Percentiles rank a stretch among this genome's conserved stretches.
Evolutionary conservation across 345 rosid genomes (phyloP).

Genomic region (Reutealis trisperma): DNA sequence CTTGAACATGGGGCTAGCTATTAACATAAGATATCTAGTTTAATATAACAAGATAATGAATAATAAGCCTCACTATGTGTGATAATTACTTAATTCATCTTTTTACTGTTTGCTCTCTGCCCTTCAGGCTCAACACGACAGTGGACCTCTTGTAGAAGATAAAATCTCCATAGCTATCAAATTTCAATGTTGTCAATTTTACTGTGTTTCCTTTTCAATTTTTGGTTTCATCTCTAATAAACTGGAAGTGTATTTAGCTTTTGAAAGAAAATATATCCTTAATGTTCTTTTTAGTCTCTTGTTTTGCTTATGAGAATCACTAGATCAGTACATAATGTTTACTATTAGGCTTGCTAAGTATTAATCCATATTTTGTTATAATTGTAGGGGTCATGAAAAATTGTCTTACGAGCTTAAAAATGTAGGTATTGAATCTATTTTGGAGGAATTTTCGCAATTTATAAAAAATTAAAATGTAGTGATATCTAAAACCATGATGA

Average conservation of each 20-base stretch:
- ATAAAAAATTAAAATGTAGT: too few relatives aligned
- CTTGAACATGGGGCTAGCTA: not conserved
- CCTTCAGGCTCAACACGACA: not conserved
- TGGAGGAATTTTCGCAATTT: too few relatives aligned
- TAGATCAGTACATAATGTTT: not conserved
- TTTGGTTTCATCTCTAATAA: slow-evolving; percentile 4
- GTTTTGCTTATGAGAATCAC: not conserved
- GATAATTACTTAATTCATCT: not conserved
- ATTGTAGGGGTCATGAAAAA: not conserved
- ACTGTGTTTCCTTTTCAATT: not conserved
- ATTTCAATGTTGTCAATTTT: slow-evolving; percentile 11
- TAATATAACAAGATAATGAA: not conserved
- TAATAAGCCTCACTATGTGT: not conserved
- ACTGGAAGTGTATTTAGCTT: not conserved
- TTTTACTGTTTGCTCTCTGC: not conserved
- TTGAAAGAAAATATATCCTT: not conserved
- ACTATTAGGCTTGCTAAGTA: not conserved
- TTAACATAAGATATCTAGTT: not conserved
- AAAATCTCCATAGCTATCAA: not conserved
- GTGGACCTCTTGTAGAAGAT: not conserved
- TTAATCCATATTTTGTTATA: not conserved
- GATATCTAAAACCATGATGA: too few relatives aligned
- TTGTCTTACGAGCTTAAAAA: too few relatives aligned
- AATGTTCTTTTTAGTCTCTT: not conserved
- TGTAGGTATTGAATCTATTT: too few relatives aligned